Conservation (phyloP, 164 flowering plant genomes). For the Euptelea pleiosperma region DNA sequence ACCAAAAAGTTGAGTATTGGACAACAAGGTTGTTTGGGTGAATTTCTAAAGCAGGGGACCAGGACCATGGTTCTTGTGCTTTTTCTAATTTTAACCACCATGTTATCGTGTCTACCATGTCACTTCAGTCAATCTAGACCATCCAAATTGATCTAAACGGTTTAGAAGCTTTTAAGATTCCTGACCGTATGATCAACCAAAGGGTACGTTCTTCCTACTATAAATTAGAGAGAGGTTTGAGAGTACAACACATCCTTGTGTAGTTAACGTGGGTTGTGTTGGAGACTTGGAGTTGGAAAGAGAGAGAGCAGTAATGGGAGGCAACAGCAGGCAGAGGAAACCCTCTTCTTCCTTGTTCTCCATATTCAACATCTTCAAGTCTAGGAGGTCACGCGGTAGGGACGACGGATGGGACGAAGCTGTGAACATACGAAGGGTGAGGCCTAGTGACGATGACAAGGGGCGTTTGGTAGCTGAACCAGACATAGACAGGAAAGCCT, state of each 20-base stretch:
- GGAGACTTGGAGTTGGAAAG: not conserved
- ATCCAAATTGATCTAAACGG: conserved; percentile 5
- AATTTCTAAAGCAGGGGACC: conserved; percentile 18
- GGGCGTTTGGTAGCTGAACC: conserved; percentile 30
- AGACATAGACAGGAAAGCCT: conserved; percentile 29
- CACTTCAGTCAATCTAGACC: conserved; percentile 11
- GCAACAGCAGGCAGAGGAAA: conserved; percentile 20
- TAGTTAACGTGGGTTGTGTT: not conserved
- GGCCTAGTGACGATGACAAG: conserved; percentile 31
- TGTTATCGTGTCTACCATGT: not conserved
- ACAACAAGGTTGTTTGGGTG: conserved; percentile 1
- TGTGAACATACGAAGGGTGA: conserved; percentile 18
- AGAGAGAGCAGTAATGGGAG: conserved; percentile 15
- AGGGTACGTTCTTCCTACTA: not conserved
- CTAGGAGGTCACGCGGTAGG: conserved; percentile 7
- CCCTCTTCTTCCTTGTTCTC: conserved; percentile 27
- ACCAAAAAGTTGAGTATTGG: not conserved
- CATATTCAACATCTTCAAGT: conserved; percentile 24
- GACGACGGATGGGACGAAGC: conserved; percentile 27
- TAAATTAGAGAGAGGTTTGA: conserved; percentile 9
- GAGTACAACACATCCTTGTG: not conserved
- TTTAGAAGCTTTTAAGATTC: not conserved
- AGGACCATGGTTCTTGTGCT: not conserved
- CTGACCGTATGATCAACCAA: not conserved
- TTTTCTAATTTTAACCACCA: not conserved